These are phyloP conservation scores for Aspergillus leporis DNA, from an alignment of 495 filamentous ascomycete genomes.

Conservation along the genomic window DNA sequence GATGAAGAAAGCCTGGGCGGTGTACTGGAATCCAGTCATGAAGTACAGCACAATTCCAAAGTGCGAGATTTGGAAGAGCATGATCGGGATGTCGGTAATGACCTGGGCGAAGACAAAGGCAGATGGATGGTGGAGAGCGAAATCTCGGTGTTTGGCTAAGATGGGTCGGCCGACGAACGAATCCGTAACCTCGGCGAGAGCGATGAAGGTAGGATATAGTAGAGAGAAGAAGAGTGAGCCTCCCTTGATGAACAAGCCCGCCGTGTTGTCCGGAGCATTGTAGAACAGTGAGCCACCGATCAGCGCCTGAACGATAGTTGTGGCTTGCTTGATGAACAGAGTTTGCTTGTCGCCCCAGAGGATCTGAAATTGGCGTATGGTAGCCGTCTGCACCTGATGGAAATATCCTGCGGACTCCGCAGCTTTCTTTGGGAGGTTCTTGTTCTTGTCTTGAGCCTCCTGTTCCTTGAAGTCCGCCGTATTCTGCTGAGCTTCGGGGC, in stretches of 20 bases:
- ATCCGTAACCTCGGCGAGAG: constrained; percentile 69
- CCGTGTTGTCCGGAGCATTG: constrained; percentile 37
- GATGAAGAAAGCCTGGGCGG: constrained; percentile 53
- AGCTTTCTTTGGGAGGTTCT: constrained; percentile 39
- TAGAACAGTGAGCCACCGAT: constrained; percentile 47
- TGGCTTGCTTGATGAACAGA: constrained; percentile 58
- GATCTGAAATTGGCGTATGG: constrained; percentile 57
- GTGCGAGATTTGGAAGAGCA: constrained; percentile 62
- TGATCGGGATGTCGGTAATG: constrained; percentile 65
- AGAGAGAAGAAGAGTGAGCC: constrained; percentile 69
- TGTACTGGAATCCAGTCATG: constrained; percentile 56
- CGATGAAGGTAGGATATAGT: constrained; percentile 71
- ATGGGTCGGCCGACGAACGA: constrained; percentile 70
- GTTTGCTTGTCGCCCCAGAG: constrained; percentile 61
- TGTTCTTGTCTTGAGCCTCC: constrained; percentile 46
- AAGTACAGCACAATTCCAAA: constrained; percentile 75
- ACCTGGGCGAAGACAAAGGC: constrained; percentile 72
- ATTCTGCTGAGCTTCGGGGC: constrained; percentile 39
- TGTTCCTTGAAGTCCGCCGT: constrained; percentile 52
- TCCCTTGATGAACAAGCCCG: constrained; percentile 53
- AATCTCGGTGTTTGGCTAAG: constrained; percentile 71
- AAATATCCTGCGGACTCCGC: constrained; percentile 59
- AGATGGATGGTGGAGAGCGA: constrained; percentile 72
- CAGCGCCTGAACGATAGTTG: constrained; percentile 42
- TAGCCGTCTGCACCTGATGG: constrained; percentile 57